Evolutionary conservation across 306 rosid species (phyloP).

Genomic region (Malus domestica): DNA sequence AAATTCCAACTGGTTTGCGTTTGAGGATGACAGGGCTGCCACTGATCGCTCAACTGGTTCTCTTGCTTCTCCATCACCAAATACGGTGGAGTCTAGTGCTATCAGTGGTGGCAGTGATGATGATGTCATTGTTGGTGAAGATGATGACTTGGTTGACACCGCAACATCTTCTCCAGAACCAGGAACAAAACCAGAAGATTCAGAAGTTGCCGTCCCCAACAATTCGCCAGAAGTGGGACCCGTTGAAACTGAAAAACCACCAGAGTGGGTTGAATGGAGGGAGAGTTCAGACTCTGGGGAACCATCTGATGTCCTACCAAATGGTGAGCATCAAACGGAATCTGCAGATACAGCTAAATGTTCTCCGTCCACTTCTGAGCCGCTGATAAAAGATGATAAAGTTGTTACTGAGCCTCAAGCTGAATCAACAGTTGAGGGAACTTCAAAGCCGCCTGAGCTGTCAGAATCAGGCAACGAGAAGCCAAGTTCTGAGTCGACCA

Average conservation of each 20-base stretch:
- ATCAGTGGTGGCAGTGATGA: conserved; percentile 37
- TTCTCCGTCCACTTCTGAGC: conserved; percentile 37
- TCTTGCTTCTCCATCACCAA: conserved; percentile 66
- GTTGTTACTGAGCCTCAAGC: conserved; percentile 25
- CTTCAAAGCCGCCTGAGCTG: conserved; percentile 24
- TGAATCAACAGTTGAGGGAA: conserved; percentile 19
- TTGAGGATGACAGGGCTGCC: conserved; percentile 63
- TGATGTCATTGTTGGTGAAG: conserved; percentile 54
- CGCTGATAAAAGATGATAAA: conserved; percentile 28
- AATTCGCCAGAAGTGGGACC: conserved; percentile 21
- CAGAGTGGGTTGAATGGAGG: conserved; percentile 99
- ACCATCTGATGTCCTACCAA: conserved; percentile 53
- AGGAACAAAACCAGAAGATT: conserved; percentile 35
- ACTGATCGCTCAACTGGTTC: conserved; percentile 66
- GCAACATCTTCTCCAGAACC: conserved; percentile 67
- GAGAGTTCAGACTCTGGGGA: conserved; percentile 71
- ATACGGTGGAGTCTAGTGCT: conserved; percentile 40
- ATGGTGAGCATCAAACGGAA: conserved; percentile 50
- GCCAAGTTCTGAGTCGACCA: conserved; percentile 14
- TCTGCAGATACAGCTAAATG: conserved; percentile 37
- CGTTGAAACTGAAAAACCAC: conserved; percentile 67
- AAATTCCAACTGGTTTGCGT: conserved; percentile 98
- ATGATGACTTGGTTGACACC: conserved; percentile 77
- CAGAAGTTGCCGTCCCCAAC: background rate
- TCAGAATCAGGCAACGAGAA: conserved; percentile 30